Base-by-base conservation (phyloP, 164 flowering plant genomes). In the Sedum album region DNA sequence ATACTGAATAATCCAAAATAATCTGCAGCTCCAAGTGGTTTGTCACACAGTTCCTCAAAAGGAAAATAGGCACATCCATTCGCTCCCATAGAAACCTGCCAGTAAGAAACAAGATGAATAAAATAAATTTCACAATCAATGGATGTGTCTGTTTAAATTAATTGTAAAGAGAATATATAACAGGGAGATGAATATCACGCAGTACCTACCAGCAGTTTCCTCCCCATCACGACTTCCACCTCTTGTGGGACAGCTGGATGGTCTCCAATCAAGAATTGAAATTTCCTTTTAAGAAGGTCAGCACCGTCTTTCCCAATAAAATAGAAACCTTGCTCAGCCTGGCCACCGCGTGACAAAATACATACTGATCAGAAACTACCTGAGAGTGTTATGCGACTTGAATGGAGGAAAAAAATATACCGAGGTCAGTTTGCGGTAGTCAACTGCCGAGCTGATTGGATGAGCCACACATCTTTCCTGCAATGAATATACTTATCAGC, bases 171-270 rank as follows among this genome's bases (percentile, higher is more conserved):
- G 6, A 65, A n/a, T 20, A 36, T n/a, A n/a, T n/a, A n/a, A n/a
- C n/a, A n/a, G n/a, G n/a, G n/a, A 38, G 46, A 31, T 18, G 46
- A n/a, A n/a, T n/a, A 65, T 14, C 46, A 38, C 41, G 61, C 13
- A 61, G 69, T 46, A 73, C 68, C 44, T 73, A 93, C 98, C 86
- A 79, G 80, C 73, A 93, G 74, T 76, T 73, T 88, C 69, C 98
- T 84, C 68, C 98, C 98, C 98, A 94, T 94, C 25, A 94, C 89
- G 46, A 94, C 95, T 81, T 94, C 97, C 77, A 91, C 97, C 76
- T 85, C 98, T 73, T 86, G 93, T 44, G 86, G 88, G 67, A 71
- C 53, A 61, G 93, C 82, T 23, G 39, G 36, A 38, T 80, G 68
- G 30, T 84, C 74, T 61, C 96, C 98, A 63, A 89, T 73, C 68